Conservation (phyloP, 306 rosid genomes). For the Casuarina cunninghamiana region DNA sequence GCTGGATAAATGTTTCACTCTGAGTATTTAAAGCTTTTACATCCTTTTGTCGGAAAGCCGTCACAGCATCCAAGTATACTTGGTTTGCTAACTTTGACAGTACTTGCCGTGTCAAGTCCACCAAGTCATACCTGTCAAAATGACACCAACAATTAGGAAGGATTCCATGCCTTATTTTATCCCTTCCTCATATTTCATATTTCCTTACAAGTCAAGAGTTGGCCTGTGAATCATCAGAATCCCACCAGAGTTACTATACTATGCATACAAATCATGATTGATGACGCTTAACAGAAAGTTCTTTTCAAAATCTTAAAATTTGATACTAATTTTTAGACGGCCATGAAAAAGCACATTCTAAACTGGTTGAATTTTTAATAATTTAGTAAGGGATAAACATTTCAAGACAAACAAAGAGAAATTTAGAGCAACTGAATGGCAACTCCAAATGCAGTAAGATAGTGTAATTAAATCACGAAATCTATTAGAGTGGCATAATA, state of each 20-base stretch:
- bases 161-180: background rate
- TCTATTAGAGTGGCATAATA: background rate
- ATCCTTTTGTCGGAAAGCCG: conserved; percentile 59
- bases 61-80: conserved; percentile 57
- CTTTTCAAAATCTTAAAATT: background rate
- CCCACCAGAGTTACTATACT: background rate
- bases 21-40: conserved; percentile 46
- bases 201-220: background rate
- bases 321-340: background rate
- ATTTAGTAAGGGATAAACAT: background rate
- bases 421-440: background rate
- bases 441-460: background rate
- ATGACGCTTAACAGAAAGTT: background rate
- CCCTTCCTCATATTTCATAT: background rate
- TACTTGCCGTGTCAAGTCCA: conserved; percentile 89
- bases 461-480: background rate
- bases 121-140: conserved; percentile 83
- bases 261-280: background rate
- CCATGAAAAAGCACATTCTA: background rate
- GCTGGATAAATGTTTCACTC: conserved; percentile 63
- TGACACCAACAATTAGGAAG: conserved; percentile 14
- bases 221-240: background rate
- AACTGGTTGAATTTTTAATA: background rate
- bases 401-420: background rate
- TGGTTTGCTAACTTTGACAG: conserved; percentile 83